These are phyloP conservation scores for Collybia mongolica DNA, from an alignment of 768 basidiomycete genomes.

Conservation along the genomic window DNA sequence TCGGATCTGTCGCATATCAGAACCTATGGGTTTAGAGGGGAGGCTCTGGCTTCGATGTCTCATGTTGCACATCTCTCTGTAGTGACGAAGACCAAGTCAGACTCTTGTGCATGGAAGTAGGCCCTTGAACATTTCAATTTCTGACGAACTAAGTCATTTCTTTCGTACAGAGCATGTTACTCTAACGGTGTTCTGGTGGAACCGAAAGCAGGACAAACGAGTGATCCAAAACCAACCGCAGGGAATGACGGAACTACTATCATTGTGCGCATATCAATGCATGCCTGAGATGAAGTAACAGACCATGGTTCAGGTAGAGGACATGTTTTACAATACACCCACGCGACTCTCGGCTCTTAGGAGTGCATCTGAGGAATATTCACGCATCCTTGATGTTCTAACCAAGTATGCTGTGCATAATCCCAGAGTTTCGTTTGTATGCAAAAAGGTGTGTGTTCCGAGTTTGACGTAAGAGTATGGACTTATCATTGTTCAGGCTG, in stretches of 20 bases:
- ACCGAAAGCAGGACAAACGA: conserved; percentile 64
- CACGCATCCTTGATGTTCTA: conserved; percentile 86
- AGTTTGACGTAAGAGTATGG: not conserved
- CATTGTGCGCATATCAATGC: conserved; percentile 46
- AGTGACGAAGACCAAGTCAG: conserved; percentile 83
- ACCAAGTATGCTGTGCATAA: conserved; percentile 96
- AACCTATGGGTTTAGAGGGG: conserved; percentile 97
- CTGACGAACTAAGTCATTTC: not conserved
- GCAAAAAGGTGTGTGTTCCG: conserved; percentile 76
- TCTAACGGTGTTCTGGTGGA: conserved; percentile 72
- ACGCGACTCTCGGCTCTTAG: conserved; percentile 84
- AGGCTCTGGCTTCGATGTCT: conserved; percentile 94
- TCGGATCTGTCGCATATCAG: conserved; percentile 80
- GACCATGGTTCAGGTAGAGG: conserved; percentile 68
- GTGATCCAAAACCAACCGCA: conserved; percentile 86
- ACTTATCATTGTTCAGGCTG: conserved; percentile 45
- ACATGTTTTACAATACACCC: conserved; percentile 93
- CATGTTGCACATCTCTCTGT: conserved; percentile 90
- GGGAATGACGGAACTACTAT: conserved; percentile 95
- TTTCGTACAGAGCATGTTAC: conserved; percentile 67
- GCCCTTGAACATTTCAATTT: conserved; percentile 24
- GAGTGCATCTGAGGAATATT: conserved; percentile 87
- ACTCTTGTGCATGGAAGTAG: conserved; percentile 91
- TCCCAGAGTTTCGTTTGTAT: conserved; percentile 80
- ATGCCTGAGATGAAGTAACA: not conserved